These are phyloP conservation scores for Fusarium falciforme DNA, from an alignment of 2,329 filamentous ascomycete genomes.

Conservation along the genomic window DNA sequence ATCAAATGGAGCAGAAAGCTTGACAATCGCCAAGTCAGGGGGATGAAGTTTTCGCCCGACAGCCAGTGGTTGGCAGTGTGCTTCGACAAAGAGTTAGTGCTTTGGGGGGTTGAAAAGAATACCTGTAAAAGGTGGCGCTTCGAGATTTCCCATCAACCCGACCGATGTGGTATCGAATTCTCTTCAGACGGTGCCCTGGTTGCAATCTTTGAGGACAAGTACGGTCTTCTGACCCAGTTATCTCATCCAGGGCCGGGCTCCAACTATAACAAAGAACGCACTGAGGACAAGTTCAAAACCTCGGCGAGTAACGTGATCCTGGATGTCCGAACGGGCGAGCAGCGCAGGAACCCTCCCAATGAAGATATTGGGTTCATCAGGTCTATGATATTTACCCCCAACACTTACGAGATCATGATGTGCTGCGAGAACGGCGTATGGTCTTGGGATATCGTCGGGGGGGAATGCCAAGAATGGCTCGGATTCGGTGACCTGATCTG, in stretches of 20 bases:
- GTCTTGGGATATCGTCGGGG: neutral
- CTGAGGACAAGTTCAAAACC: no score
- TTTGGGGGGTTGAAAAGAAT: neutral
- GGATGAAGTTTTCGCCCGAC: neutral
- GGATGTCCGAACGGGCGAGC: neutral
- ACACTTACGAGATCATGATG: neutral
- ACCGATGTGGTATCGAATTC: neutral
- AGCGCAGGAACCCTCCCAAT: neutral
- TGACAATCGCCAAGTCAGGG: neutral
- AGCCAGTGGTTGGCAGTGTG: neutral
- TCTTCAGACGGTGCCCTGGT: neutral
- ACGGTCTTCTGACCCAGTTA: no score
- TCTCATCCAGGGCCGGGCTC: no score
- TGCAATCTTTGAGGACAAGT: neutral
- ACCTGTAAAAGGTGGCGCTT: neutral
- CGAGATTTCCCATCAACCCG: neutral
- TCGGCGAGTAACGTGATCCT: neutral
- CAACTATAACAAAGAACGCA: no score
- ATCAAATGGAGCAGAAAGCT: neutral
- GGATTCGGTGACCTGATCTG: neutral
- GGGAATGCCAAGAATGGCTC: neutral
- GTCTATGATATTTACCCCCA: neutral
- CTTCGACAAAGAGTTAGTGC: neutral
- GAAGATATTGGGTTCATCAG: neutral
- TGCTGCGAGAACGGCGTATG: neutral